Conservation (phyloP, 2,329 filamentous ascomycete species). For the Emydomyces testavorans region DNA sequence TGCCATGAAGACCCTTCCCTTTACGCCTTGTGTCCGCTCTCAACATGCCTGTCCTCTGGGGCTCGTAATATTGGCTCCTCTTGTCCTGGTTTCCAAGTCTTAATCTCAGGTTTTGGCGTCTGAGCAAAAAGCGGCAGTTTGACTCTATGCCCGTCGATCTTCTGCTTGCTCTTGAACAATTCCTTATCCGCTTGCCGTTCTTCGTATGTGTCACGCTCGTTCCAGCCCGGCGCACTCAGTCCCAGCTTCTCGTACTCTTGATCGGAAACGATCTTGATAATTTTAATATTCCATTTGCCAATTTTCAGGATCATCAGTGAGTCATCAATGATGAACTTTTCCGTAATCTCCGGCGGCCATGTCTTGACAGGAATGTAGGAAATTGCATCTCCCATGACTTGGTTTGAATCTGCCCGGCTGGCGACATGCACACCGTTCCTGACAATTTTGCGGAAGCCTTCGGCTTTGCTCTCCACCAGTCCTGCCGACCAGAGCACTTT, state of each 20-base stretch:
- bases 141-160: conserved; percentile 10
- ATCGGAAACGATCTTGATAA: conserved; percentile 46
- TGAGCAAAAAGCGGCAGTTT: conserved; percentile 8
- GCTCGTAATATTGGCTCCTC: neutral
- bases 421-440: conserved; percentile 43
- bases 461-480: conserved; percentile 40
- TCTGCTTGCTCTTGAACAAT: conserved; percentile 8
- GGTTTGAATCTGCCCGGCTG: conserved; percentile 30
- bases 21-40: neutral
- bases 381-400: conserved; percentile 36
- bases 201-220: conserved; percentile 22
- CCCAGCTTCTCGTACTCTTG: conserved; percentile 40
- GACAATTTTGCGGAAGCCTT: conserved; percentile 41
- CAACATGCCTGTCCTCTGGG: neutral
- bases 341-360: conserved; percentile 33
- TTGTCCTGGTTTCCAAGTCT: conserved; percentile 5
- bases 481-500: conserved; percentile 43
- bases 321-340: conserved; percentile 41
- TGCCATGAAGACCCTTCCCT: neutral
- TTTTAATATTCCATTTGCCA: conserved; percentile 51
- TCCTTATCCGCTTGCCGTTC: conserved; percentile 16
- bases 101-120: neutral
- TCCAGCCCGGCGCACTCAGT: conserved; percentile 42
- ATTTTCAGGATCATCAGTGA: conserved; percentile 44
- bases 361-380: conserved; percentile 41